phyloP scores from a whole-genome alignment of 441 rosid genomes.

The Viola pubescens region DNA sequence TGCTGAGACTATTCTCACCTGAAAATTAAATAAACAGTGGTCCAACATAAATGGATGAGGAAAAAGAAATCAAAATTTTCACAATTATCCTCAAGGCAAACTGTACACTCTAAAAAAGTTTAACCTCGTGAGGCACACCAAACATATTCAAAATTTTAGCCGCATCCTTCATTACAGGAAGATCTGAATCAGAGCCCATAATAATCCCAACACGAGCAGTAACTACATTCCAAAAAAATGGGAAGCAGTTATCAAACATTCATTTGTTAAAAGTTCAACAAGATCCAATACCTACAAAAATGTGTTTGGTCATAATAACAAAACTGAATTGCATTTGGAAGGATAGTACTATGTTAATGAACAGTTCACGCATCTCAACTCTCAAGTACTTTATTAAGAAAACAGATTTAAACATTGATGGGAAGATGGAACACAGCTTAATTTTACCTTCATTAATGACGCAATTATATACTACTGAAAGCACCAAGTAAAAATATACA shows the following conservation, averaged over 20 bases:
- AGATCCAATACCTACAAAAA: not conserved
- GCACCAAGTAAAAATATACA: slow-evolving; percentile 5
- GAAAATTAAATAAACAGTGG: not conserved
- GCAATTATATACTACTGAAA: not conserved
- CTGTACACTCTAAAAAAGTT: slow-evolving; percentile 36
- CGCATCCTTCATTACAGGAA: slow-evolving; percentile 95
- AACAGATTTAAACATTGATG: not conserved
- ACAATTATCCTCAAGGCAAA: not conserved
- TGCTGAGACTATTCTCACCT: slow-evolving; percentile 79
- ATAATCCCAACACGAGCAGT: slow-evolving; percentile 72
- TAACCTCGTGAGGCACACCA: slow-evolving; percentile 68
- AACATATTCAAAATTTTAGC: slow-evolving; percentile 59
- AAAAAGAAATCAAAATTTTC: not conserved
- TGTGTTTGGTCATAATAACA: slow-evolving; percentile 4
- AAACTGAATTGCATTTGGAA: not conserved
- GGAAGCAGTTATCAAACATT: slow-evolving; percentile 7
- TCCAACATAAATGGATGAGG: not conserved
- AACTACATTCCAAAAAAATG: slow-evolving; percentile 36
- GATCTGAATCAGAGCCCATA: slow-evolving; percentile 97
- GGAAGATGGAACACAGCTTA: not conserved
- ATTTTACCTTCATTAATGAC: slow-evolving; percentile 7
- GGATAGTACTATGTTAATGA: not conserved
- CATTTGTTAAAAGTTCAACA: not conserved
- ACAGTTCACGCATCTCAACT: not conserved
- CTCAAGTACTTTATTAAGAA: not conserved